A percentile compares a stretch with the other conserved stretches of the same genome.
phyloP scores from a whole-genome alignment of 1,284 basidiomycete species.

The Trametes sp. region DNA sequence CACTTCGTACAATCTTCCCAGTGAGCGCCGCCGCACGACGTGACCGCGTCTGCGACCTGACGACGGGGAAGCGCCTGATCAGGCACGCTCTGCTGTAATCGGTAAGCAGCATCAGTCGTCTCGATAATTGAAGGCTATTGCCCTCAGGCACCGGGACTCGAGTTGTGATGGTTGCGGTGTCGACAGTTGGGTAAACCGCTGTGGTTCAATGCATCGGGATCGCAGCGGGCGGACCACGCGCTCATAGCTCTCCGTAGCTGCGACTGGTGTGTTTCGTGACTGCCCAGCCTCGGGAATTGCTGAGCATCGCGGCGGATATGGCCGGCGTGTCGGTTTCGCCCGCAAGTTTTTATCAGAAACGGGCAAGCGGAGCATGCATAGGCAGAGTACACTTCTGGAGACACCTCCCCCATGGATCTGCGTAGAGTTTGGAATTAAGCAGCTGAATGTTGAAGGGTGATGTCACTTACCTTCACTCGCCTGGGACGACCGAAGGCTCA shows the following conservation, averaged over 20 bases:
- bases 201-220: background rate
- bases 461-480: no score
- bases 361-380: no score
- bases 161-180: background rate
- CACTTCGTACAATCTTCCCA: constrained; percentile 9
- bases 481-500: no score
- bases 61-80: background rate
- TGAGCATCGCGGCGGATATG: background rate
- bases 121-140: background rate
- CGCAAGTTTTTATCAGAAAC: no score
- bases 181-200: background rate
- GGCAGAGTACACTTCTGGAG: no score
- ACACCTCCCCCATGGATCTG: no score
- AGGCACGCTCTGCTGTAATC: constrained; percentile 1
- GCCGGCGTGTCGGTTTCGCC: no score
- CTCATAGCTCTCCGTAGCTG: background rate
- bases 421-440: no score
- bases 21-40: background rate
- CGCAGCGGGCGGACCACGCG: background rate
- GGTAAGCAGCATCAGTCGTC: background rate
- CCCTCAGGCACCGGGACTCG: background rate
- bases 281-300: background rate
- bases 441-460: no score
- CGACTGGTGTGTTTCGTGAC: background rate
- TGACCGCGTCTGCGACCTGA: background rate